These are phyloP conservation scores for Zalaria obscura DNA, from an alignment of 2,329 filamentous ascomycete genomes.

Conservation along the genomic window DNA sequence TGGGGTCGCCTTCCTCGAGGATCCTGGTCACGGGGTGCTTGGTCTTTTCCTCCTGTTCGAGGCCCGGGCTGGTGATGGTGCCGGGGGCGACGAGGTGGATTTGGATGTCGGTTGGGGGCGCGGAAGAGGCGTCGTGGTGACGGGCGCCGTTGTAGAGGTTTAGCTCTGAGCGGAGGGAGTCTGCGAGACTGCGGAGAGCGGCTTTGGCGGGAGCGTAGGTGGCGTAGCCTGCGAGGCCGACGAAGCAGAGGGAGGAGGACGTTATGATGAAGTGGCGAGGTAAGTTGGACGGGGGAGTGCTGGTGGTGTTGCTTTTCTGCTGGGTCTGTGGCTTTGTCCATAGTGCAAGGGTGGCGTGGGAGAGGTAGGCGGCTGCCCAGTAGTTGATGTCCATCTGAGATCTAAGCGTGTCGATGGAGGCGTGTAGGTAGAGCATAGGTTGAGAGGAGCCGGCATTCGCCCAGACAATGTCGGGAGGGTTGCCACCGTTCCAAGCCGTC, in stretches of 20 bases:
- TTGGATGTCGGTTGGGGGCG: conserved; percentile 49
- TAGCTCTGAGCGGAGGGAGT: conserved; percentile 72
- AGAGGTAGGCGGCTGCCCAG: conserved; percentile 74
- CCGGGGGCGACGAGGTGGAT: conserved; percentile 75
- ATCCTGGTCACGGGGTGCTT: conserved; percentile 71
- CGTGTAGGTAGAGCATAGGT: conserved; percentile 67
- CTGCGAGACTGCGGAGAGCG: conserved; percentile 69
- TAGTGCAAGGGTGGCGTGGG: conserved; percentile 59
- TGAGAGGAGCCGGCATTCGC: conserved; percentile 65
- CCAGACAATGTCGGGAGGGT: conserved; percentile 76
- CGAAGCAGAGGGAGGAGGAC: conserved; percentile 60
- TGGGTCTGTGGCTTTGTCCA: conserved; percentile 49
- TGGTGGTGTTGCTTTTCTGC: background rate
- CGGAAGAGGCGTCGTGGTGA: conserved; percentile 20
- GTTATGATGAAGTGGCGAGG: conserved; percentile 80
- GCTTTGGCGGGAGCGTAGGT: conserved; percentile 77
- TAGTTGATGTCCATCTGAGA: conserved; percentile 88
- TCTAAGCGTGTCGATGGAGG: conserved; percentile 49
- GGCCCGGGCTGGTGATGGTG: conserved; percentile 64
- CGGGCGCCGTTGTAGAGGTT: conserved; percentile 64
- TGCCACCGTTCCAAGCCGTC: conserved; percentile 62
- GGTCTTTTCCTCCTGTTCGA: conserved; percentile 57
- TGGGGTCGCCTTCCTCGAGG: conserved; percentile 70
- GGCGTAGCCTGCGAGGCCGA: conserved; percentile 66
- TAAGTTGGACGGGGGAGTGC: conserved; percentile 18